Evolutionary conservation across 495 filamentous ascomycete genomes (phyloP), one percentile per base, ranked within the genome.

Genomic region (Tuber magnatum): DNA sequence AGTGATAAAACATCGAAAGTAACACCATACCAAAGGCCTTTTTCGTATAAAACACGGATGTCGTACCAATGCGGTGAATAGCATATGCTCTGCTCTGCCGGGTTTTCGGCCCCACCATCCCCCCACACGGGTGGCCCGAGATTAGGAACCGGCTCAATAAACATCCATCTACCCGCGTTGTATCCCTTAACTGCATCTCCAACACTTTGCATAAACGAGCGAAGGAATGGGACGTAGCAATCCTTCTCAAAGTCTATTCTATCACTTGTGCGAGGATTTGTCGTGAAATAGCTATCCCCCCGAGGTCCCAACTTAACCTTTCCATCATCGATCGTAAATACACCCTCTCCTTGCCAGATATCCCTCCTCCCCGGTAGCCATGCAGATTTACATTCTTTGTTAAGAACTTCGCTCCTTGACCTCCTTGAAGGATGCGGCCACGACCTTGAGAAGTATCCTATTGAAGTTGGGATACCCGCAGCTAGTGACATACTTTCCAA

Each of bases 61-160:
- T 93, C 91, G 81, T 93, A 93, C 79, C 87, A 93, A 83, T 93
- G 91, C 24, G 90, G 89, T 1, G 91, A 86, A 80, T 91, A 92
- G 68, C 92, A 87, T 86, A 92, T 89, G 71, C 90, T 90, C 14
- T 87, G 87, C 69, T 91, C 90, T 12, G 44, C 38, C 24, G 75
- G 65, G 0, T 75, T 70, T 18, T 68, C 75, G 7, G 72, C 75
- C 2, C 71, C 77, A 78, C 92, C 90, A 78, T 91, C 90, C 69
- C 84, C 77, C 80, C 80, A 82, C 7, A 69, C 51, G 6, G 81
- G 81, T 7, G 80, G 78, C 2, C 76, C 78, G 10, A 80, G 43
- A 48, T 82, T 82, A 10, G 81, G 81, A 39, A 82, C 76, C 14
- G 81, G 81, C 48, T 82, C 81, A 44, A 82, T 74, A 71, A 82